Evolutionary conservation across 371 early-diverging fungal species (phyloP).

Genomic region (Mortierella sp.): DNA sequence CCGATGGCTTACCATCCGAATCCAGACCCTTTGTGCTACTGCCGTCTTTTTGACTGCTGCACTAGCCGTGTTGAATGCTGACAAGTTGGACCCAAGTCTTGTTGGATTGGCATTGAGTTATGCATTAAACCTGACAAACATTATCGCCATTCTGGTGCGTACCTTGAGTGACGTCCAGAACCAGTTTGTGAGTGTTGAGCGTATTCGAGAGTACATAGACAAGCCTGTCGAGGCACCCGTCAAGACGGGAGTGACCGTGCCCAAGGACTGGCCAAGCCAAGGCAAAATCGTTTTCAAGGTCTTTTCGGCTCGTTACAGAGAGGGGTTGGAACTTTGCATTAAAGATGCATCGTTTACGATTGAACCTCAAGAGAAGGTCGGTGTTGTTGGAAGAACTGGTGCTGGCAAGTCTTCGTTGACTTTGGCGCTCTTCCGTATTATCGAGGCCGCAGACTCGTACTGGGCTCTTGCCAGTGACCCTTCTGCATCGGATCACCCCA

Average conservation of each 20-base stretch:
- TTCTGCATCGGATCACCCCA: slow-evolving; percentile 59
- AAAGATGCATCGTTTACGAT: slow-evolving; percentile 69
- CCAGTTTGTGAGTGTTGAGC: slow-evolving; percentile 74
- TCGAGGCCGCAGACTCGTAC: slow-evolving; percentile 75
- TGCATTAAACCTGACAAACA: slow-evolving; percentile 78
- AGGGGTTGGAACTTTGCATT: slow-evolving; percentile 74
- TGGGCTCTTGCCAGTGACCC: slow-evolving; percentile 39
- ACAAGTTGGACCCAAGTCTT: slow-evolving; percentile 60
- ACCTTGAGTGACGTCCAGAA: slow-evolving; percentile 68
- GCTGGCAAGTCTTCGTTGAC: slow-evolving; percentile 89
- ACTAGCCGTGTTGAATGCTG: slow-evolving; percentile 43
- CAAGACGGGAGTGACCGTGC: slow-evolving; percentile 56
- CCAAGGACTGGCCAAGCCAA: slow-evolving; percentile 74
- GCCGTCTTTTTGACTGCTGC: slow-evolving; percentile 29
- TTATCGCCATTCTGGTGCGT: slow-evolving; percentile 85
- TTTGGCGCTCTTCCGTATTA: slow-evolving; percentile 88
- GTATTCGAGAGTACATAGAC: slow-evolving; percentile 74
- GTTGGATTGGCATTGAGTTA: slow-evolving; percentile 79
- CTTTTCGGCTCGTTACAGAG: slow-evolving; percentile 74
- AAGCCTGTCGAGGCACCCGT: slow-evolving; percentile 68
- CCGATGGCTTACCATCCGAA: slow-evolving; percentile 46
- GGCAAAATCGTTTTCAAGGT: slow-evolving; percentile 72
- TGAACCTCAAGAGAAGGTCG: slow-evolving; percentile 66
- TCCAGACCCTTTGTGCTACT: slow-evolving; percentile 56
- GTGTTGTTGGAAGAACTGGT: slow-evolving; percentile 69